Conservation (phyloP, 352 stramenopile species). For the Pythium rishiriense region DNA sequence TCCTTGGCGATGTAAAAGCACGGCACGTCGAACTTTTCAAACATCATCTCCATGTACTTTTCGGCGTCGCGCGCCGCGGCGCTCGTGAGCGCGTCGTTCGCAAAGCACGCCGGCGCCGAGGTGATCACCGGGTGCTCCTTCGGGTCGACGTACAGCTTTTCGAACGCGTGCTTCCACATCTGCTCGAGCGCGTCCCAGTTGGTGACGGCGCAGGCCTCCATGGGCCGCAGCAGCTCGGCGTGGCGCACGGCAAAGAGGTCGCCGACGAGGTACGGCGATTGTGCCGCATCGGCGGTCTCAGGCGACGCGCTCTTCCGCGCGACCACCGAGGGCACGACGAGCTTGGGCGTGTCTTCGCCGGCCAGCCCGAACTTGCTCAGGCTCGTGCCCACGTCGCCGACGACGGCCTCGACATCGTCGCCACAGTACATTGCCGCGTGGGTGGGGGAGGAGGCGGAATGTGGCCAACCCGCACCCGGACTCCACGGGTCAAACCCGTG, state of each 20-base stretch:
- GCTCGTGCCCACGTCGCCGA: conserved; percentile 92
- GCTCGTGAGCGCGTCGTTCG: conserved; percentile 63
- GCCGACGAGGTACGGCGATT: conserved; percentile 37
- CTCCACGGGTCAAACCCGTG: too few species aligned
- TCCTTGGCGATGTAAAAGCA: conserved; percentile 91
- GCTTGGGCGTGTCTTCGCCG: conserved; percentile 92
- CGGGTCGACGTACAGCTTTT: conserved; percentile 62
- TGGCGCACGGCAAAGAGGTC: conserved; percentile 60
- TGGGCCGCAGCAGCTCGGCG: conserved; percentile 56
- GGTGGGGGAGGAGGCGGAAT: not conserved
- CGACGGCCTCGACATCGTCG: conserved; percentile 95
- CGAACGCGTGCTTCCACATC: conserved; percentile 80
- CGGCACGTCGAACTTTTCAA: conserved; percentile 89
- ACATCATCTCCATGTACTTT: conserved; percentile 91
- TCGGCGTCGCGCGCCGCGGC: conserved; percentile 57
- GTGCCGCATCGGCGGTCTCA: not conserved
- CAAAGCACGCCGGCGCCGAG: conserved; percentile 71
- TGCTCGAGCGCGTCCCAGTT: conserved; percentile 89
- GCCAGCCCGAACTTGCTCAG: conserved; percentile 94
- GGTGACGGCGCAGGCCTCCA: conserved; percentile 57
- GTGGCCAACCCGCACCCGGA: not conserved
- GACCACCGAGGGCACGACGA: conserved; percentile 81
- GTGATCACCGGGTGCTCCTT: conserved; percentile 79
- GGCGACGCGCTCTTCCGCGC: conserved; percentile 29
- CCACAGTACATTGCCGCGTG: conserved; percentile 92